Evolutionary conservation across 495 filamentous ascomycete genomes (phyloP).

Genomic region (Hypomontagnella monticulosa): DNA sequence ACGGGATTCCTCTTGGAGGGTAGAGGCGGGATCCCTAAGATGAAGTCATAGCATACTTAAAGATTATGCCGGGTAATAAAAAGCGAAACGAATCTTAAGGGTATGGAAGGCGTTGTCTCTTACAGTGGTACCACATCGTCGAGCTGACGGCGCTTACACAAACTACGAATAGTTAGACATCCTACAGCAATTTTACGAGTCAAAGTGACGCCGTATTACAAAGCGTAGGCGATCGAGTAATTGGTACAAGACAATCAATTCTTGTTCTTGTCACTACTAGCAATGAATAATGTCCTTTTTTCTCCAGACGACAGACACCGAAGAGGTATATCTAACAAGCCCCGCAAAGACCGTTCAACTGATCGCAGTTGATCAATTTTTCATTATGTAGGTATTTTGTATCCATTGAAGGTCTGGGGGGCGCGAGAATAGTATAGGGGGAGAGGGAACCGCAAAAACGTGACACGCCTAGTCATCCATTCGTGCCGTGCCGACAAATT

Average conservation of each 20-base stretch:
- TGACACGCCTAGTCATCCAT: conserved; percentile 31
- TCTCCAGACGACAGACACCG: conserved; percentile 41
- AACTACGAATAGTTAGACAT: neutral
- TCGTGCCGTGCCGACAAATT: conserved; percentile 24
- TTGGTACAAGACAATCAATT: conserved; percentile 44
- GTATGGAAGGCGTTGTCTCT: too few species aligned
- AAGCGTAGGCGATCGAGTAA: conserved; percentile 8
- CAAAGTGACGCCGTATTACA: conserved; percentile 1
- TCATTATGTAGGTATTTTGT: conserved; percentile 42
- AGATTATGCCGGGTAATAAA: too few species aligned
- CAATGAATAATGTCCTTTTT: conserved; percentile 39
- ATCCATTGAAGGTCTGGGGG: conserved; percentile 43
- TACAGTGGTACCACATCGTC: too few species aligned
- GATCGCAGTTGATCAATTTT: conserved; percentile 37
- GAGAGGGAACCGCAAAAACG: conserved; percentile 32
- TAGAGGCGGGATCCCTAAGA: too few species aligned
- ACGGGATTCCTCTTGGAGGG: too few species aligned
- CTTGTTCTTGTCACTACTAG: conserved; percentile 46
- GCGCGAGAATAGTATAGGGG: conserved; percentile 47
- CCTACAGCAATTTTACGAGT: neutral
- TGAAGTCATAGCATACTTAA: too few species aligned
- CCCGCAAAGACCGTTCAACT: conserved; percentile 38
- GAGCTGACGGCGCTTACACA: neutral
- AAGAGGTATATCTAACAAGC: conserved; percentile 48
- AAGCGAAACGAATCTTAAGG: too few species aligned